Evolutionary conservation across 1,284 basidiomycete species (phyloP).

Genomic region (Tylopilus sp.): DNA sequence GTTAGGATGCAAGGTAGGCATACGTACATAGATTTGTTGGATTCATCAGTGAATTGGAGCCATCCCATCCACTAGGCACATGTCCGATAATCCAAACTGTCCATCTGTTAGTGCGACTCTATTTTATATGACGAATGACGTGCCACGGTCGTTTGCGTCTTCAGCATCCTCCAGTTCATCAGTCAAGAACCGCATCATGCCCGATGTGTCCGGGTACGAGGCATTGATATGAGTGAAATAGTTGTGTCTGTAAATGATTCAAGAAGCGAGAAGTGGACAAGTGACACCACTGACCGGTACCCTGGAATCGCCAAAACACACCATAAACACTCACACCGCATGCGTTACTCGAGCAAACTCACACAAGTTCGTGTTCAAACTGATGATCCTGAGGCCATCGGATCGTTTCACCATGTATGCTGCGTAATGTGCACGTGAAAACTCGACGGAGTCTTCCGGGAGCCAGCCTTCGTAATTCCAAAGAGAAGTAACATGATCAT

Average conservation of each 20-base stretch:
- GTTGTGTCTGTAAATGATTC: conserved; percentile 59
- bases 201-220: conserved; percentile 75
- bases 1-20: background rate
- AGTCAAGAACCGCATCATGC: conserved; percentile 83
- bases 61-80: conserved; percentile 84
- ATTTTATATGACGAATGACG: conserved; percentile 15
- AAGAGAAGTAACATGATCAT: conserved; percentile 75
- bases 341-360: conserved; percentile 35
- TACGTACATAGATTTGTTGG: conserved; percentile 76
- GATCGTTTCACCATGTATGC: conserved; percentile 77
- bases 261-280: conserved; percentile 11
- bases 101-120: conserved; percentile 19
- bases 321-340: background rate
- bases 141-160: conserved; percentile 75
- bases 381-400: conserved; percentile 79
- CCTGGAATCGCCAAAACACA: conserved; percentile 13
- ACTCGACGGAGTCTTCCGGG: conserved; percentile 63
- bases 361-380: conserved; percentile 84
- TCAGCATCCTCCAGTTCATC: conserved; percentile 85
- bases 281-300: conserved; percentile 28
- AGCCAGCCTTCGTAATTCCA: conserved; percentile 84
- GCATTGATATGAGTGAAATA: conserved; percentile 85
- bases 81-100: conserved; percentile 86
- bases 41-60: conserved; percentile 68
- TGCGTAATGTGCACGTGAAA: conserved; percentile 74